Base-by-base conservation (phyloP, 2,329 filamentous ascomycete genomes). In the Aspergillus latus region DNA sequence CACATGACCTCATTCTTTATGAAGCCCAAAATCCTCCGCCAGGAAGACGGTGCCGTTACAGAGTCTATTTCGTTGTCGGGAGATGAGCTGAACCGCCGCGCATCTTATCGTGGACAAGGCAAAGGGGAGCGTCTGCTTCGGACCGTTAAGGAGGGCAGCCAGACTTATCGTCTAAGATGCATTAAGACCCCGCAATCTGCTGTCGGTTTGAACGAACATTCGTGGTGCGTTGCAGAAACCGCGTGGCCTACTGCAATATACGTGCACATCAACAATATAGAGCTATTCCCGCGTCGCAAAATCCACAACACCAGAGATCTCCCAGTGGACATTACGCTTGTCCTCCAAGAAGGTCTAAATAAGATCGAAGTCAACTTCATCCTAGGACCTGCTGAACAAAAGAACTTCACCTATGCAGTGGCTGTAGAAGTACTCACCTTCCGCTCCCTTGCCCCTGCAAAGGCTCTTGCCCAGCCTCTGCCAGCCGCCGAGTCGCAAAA, bases 281-380 rank as follows among this genome's bases (percentile, higher is more conserved):
- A 84, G 9, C 69, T 90, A 13, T 76, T 78, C 26, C 70, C 84
- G 8, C 83, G 88, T 40, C 83, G 88, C 29, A 90, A 89, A 64
- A 71, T 84, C 1, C 87, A 94, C 59, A 83, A 92, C 66, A 87
- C 86, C 9, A 89, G 87, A 63, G 89, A 95, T 64, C 72, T 91
- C 7, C 87, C 92, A 0, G 77, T 89, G 5, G 90, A 96, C 62
- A 76, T 96, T 26, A 92, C 90, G 2, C 59, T 69, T 0, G 70
- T 83, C 16, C 62, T 95, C 4, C 68, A 66, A 7, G 62, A 73
- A 13, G 90, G 89, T 0, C 66, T 69, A 4, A 96, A 96, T 65
- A 69, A 65, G 0, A 67, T 96, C 2, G 74, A 79, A 4, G 69
- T 92, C 5, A 71, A 76, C 45, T 62, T 78, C 29, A 63, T 84